Base-by-base conservation (phyloP, 116 monocot genomes). In the Iris pallida region DNA sequence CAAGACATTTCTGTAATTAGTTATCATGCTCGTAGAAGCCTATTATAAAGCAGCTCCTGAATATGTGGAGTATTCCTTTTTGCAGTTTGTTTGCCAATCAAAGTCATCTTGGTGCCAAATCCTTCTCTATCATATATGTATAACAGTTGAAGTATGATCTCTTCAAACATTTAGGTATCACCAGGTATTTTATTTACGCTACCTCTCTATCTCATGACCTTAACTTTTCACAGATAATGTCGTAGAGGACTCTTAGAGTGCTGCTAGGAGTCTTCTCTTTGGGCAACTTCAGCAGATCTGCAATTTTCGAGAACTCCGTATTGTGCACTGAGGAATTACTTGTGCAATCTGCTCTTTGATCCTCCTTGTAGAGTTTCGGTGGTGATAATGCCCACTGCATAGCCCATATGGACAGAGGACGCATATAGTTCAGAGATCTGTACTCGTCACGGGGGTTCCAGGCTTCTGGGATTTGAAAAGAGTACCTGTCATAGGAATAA, bases 331-430 rank as follows among this genome's bases (percentile, higher is more conserved):
- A 40, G 40, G 18, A 9, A 20, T 68, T 30, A 30, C 30, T 30
- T 30, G 2, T 30, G 30, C 49, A 47, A 55, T 68, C 55, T 6
- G 14, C 2, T 4, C 55, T 65, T 20, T 13, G 48, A 48, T 66
- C 56, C 42, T 63, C 64, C 58, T 78, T 55, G 45, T 68, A 71
- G 12, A 83, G 65, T 66, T 78, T 75, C 45, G 83, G 78, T 12
- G 74, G 74, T 3, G 83, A 80, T 17, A 87, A 11, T 54, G 87
- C 87, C 82, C 82, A 83, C 20, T 87, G 87, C 87, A 87, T 87
- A 0, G 80, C 87, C 87, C 87, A 87, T 80, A 87, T 78, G 42
- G 75, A 75, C 15, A 87, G 68, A 47, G 87, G 83, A 9, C 87
- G 76, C 87, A 87, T 87, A 53, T 87, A 83, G 57, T 80, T 74